Percentiles rank a stretch among this genome's conserved stretches.
Evolutionary conservation across 2,329 filamentous ascomycete species (phyloP).

Genomic region (Pseudogymnoascus sp.): DNA sequence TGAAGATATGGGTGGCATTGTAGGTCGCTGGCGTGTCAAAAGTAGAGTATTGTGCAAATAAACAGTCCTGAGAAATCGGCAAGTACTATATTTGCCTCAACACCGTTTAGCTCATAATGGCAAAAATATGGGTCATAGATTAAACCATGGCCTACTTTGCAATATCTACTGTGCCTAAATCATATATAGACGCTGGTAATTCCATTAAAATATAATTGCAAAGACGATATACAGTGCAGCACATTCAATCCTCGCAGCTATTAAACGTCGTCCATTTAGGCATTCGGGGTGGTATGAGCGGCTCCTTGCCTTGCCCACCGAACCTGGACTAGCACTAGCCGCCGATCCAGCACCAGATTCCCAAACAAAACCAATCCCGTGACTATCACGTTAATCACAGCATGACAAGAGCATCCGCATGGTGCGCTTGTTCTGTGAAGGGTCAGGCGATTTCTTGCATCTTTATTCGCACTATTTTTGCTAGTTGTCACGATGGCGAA

Average conservation of each 20-base stretch:
- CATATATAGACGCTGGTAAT: not conserved
- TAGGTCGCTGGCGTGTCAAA: not conserved
- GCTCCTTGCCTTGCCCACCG: not conserved
- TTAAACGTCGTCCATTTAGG: not conserved
- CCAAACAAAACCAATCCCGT: not conserved
- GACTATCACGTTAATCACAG: constrained; percentile 2
- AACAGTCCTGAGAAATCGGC: not conserved
- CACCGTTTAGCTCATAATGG: not conserved
- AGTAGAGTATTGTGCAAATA: not conserved
- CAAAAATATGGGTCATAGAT: not conserved
- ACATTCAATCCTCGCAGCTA: not conserved
- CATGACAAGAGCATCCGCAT: not conserved
- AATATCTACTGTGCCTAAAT: not conserved
- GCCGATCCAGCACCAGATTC: not conserved
- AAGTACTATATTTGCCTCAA: not conserved
- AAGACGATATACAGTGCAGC: not conserved
- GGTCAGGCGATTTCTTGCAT: constrained; percentile 15
- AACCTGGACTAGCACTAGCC: not conserved
- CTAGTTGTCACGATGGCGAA: not conserved
- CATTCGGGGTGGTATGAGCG: not conserved
- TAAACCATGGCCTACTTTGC: not conserved
- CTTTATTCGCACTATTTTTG: not conserved
- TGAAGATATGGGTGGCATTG: not conserved
- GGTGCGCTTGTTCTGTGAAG: constrained; percentile 15
- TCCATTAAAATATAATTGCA: not conserved